phyloP scores from a whole-genome alignment of 148 eudicot genomes.

The Rhododendron ferrugineum region DNA sequence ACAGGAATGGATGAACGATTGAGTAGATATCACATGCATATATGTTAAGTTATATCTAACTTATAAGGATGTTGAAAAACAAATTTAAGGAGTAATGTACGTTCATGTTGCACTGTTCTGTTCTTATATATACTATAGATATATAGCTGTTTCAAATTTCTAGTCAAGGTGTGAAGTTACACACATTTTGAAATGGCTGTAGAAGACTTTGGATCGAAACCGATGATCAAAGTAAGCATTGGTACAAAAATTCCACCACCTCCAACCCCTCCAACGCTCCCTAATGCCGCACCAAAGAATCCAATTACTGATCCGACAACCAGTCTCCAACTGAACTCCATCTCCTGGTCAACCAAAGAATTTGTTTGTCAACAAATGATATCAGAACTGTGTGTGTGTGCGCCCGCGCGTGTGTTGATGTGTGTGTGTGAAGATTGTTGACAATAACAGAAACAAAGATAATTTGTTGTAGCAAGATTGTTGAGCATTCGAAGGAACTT shows the following conservation, averaged over 20 bases:
- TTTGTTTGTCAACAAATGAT: background rate
- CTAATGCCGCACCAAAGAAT: constrained; percentile 58
- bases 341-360: constrained; percentile 27
- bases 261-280: constrained; percentile 63
- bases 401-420: no score
- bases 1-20: background rate
- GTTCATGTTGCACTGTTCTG: background rate
- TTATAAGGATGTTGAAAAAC: no score
- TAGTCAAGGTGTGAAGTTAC: background rate
- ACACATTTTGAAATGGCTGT: constrained; percentile 69
- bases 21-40: no score
- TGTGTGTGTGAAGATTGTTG: background rate
- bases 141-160: background rate
- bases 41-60: no score
- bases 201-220: constrained; percentile 60
- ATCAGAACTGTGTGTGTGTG: background rate
- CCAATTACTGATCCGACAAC: constrained; percentile 44
- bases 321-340: constrained; percentile 52
- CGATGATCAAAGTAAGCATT: constrained; percentile 54
- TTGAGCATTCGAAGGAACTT: no score
- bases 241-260: constrained; percentile 66
- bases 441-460: background rate
- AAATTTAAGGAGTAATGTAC: no score
- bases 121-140: background rate
- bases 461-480: no score